These are phyloP conservation scores for Hylodesmum podocarpum DNA, from an alignment of 306 rosid species.

Conservation along the genomic window DNA sequence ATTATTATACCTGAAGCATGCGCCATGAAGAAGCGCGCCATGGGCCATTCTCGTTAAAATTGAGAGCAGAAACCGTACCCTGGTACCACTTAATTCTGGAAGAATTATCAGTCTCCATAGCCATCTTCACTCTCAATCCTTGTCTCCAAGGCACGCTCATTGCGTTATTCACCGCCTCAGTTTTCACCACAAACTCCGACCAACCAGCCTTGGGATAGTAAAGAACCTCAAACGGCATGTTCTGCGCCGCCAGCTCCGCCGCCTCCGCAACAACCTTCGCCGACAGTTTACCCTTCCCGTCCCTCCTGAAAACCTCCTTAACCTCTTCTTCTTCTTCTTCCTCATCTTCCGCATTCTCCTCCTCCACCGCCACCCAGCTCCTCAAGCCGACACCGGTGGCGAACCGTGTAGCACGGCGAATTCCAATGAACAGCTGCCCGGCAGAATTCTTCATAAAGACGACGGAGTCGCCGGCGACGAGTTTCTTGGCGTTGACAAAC, in stretches of 20 bases:
- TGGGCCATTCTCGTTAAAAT: slow-evolving; percentile 22
- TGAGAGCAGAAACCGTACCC: slow-evolving; percentile 46
- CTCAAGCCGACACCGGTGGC: background rate
- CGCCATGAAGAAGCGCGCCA: slow-evolving; percentile 74
- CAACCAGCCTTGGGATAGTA: slow-evolving; percentile 65
- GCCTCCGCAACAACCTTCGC: slow-evolving; percentile 47
- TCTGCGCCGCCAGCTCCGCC: slow-evolving; percentile 55
- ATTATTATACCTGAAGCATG: slow-evolving; percentile 69
- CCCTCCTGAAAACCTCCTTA: slow-evolving; percentile 37
- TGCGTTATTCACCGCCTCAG: slow-evolving; percentile 55
- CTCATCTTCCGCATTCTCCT: slow-evolving; percentile 31
- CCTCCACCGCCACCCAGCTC: background rate
- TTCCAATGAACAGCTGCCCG: slow-evolving; percentile 51
- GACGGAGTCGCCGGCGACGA: slow-evolving; percentile 71
- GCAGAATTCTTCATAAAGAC: slow-evolving; percentile 51
- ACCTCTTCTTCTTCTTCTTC: background rate
- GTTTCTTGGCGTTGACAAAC: slow-evolving; percentile 70
- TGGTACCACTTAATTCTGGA: slow-evolving; percentile 63
- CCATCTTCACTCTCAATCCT: slow-evolving; percentile 66
- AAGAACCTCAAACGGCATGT: slow-evolving; percentile 63
- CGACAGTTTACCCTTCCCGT: slow-evolving; percentile 45
- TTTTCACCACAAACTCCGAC: slow-evolving; percentile 69
- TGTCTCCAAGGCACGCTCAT: slow-evolving; percentile 43
- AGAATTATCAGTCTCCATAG: slow-evolving; percentile 61
- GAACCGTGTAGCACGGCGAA: slow-evolving; percentile 53